A percentile compares a stretch with the other conserved stretches of the same genome.
Evolutionary conservation across 495 filamentous ascomycete species (phyloP).

Genomic region (Melanomma pulvis-pyrius): DNA sequence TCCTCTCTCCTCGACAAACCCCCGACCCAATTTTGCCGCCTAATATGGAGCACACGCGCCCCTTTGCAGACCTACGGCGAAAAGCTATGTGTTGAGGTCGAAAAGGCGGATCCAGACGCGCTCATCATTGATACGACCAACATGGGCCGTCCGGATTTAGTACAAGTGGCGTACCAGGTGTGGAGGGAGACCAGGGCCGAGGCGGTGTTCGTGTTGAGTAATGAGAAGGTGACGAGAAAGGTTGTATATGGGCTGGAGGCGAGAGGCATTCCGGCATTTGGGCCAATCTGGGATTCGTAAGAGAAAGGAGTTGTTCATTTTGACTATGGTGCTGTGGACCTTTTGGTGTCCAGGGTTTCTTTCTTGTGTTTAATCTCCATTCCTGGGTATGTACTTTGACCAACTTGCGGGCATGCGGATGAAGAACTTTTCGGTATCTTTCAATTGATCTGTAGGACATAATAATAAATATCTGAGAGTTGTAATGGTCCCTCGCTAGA

Average conservation of each 20-base stretch:
- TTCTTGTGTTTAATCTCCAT: too few relatives aligned
- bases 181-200: conserved; percentile 20
- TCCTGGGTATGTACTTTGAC: too few relatives aligned
- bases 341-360: not conserved
- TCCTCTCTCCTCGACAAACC: conserved; percentile 21
- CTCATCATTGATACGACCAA: conserved; percentile 31
- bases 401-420: too few relatives aligned
- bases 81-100: conserved; percentile 17
- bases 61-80: conserved; percentile 27
- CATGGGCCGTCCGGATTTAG: conserved; percentile 31
- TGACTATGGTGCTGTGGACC: not conserved
- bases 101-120: conserved; percentile 29
- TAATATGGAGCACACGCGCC: conserved; percentile 28
- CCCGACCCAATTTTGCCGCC: conserved; percentile 16
- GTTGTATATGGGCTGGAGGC: conserved; percentile 36
- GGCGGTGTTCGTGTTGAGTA: conserved; percentile 40
- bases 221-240: conserved; percentile 27
- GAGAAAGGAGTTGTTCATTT: too few relatives aligned
- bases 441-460: too few relatives aligned
- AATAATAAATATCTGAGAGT: too few relatives aligned
- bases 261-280: conserved; percentile 31
- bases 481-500: too few relatives aligned
- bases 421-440: too few relatives aligned
- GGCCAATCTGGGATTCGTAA: conserved; percentile 40
- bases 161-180: conserved; percentile 21